A percentile compares a stretch with the other conserved stretches of the same genome.
These are phyloP conservation scores for Sordariomycetes sp. DNA, from an alignment of 2,329 filamentous ascomycete species.

Conservation along the genomic window DNA sequence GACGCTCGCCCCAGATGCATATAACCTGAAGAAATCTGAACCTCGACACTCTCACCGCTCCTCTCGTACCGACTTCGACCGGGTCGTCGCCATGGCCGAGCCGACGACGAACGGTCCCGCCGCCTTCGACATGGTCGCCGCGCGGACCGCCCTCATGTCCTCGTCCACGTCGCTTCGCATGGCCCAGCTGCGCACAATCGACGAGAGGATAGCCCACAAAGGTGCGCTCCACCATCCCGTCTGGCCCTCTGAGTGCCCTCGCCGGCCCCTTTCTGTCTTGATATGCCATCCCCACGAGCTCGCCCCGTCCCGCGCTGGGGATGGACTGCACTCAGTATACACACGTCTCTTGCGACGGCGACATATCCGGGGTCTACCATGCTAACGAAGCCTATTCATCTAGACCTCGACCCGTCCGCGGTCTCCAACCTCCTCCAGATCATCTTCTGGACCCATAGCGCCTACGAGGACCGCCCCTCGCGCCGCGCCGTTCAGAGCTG, in stretches of 20 bases:
- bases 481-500: slow-evolving; percentile 74
- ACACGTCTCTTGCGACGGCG: not conserved
- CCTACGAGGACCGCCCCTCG: slow-evolving; percentile 77
- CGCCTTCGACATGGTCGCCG: slow-evolving; percentile 34
- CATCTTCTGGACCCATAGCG: slow-evolving; percentile 76
- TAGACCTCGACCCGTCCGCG: slow-evolving; percentile 33
- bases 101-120: slow-evolving; percentile 13
- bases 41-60: not conserved
- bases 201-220: slow-evolving; percentile 41
- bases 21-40: not conserved
- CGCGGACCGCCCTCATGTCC: slow-evolving; percentile 38
- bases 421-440: slow-evolving; percentile 49
- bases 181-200: slow-evolving; percentile 37
- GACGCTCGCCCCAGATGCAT: not conserved
- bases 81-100: slow-evolving; percentile 7
- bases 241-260: no score
- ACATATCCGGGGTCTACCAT: not conserved
- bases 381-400: not conserved
- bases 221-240: slow-evolving; percentile 24
- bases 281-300: no score
- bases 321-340: not conserved
- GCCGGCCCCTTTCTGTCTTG: no score
- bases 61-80: not conserved
- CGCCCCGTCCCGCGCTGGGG: not conserved
- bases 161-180: slow-evolving; percentile 48